Conservation (phyloP, 1,139 yeast species). For the Eremothecium sinecaudum region DNA sequence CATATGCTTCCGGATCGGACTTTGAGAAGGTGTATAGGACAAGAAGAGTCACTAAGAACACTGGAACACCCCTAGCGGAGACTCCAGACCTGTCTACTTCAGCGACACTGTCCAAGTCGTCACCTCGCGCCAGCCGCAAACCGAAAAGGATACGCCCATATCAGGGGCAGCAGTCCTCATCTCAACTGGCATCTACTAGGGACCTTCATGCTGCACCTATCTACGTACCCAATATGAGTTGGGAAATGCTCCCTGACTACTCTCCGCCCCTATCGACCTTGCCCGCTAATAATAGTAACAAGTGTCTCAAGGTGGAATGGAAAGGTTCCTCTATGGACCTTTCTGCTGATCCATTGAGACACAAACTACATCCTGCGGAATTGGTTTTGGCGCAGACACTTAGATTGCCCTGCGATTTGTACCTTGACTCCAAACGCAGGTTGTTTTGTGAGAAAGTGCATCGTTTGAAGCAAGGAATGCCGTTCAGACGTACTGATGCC, state of each 20-base stretch:
- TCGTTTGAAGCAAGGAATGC: conserved; percentile 62
- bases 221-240: conserved; percentile 41
- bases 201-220: conserved; percentile 18
- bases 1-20: conserved; percentile 13
- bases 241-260: conserved; percentile 55
- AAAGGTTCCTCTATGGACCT: conserved; percentile 96
- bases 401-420: conserved; percentile 77
- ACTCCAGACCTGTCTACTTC: conserved; percentile 3
- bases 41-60: conserved; percentile 11
- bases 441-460: conserved; percentile 81
- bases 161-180: conserved; percentile 9
- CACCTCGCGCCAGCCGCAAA: conserved; percentile 16
- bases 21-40: conserved; percentile 16
- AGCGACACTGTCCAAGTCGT: conserved; percentile 11
- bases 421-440: conserved; percentile 85
- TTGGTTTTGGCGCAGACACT: conserved; percentile 78
- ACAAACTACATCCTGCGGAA: conserved; percentile 83
- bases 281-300: conserved; percentile 48
- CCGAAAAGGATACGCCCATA: conserved; percentile 9
- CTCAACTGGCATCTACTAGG: conserved; percentile 23
- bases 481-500: conserved; percentile 93
- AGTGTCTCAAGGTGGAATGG: conserved; percentile 87
- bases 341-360: conserved; percentile 59
- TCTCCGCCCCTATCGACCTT: conserved; percentile 60
- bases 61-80: conserved; percentile 6